Percentiles rank a stretch among this genome's conserved stretches.
Conservation (phyloP, 768 basidiomycete genomes). For the Kwoniella sp. region DNA sequence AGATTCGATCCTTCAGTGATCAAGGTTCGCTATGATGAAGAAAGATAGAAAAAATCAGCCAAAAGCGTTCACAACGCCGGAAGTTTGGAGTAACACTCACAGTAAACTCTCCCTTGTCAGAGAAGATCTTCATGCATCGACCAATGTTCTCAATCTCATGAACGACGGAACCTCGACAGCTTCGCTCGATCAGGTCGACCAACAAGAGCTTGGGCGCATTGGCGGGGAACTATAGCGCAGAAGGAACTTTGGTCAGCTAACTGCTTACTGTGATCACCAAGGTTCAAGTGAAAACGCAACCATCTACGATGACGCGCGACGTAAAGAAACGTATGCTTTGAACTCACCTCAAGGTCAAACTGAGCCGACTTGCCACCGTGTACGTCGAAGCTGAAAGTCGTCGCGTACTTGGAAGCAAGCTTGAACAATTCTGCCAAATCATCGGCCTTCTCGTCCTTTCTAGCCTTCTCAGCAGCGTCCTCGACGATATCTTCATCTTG, state of each 20-base stretch:
- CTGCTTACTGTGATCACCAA: too few relatives aligned
- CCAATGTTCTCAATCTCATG: slow-evolving; percentile 86
- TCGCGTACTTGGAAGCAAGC: slow-evolving; percentile 66
- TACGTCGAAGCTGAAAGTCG: slow-evolving; percentile 69
- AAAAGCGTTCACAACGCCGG: not conserved
- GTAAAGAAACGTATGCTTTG: too few relatives aligned
- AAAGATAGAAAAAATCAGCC: slow-evolving; percentile 12
- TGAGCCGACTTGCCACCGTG: slow-evolving; percentile 62
- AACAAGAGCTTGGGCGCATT: slow-evolving; percentile 90
- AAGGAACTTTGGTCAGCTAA: too few relatives aligned
- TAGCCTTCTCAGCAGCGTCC: slow-evolving; percentile 65
- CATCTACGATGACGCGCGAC: not conserved
- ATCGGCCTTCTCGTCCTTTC: slow-evolving; percentile 41
- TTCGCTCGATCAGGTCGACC: slow-evolving; percentile 87
- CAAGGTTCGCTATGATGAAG: slow-evolving; percentile 61
- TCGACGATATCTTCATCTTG: slow-evolving; percentile 77
- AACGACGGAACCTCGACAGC: slow-evolving; percentile 79
- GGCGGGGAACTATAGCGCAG: slow-evolving; percentile 83
- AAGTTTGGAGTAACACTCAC: slow-evolving; percentile 32
- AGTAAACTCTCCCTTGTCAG: slow-evolving; percentile 54
- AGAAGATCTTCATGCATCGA: slow-evolving; percentile 63
- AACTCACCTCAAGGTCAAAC: slow-evolving; percentile 79
- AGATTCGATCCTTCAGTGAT: slow-evolving; percentile 93
- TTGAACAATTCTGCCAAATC: slow-evolving; percentile 55
- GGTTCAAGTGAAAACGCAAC: too few relatives aligned